phyloP scores from a whole-genome alignment of 2,329 filamentous ascomycete genomes.

The Botrytis fragariae region DNA sequence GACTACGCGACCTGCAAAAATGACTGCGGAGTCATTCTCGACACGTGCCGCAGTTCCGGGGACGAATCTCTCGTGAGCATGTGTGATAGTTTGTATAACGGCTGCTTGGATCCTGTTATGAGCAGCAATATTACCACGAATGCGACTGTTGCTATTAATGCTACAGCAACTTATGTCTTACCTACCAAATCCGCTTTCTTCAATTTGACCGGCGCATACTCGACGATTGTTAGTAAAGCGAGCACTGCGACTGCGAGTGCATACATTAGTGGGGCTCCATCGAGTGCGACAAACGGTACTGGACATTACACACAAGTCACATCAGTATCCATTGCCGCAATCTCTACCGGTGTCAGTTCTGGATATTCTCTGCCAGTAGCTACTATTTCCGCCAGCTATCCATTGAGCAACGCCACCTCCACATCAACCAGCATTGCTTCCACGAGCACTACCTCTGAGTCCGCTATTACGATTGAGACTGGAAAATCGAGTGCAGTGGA shows the following conservation, averaged over 20 bases:
- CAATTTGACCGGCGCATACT: neutral
- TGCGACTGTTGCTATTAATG: neutral
- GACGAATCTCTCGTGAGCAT: neutral
- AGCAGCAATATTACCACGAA: constrained; percentile 6
- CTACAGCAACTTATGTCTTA: neutral
- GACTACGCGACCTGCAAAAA: constrained; percentile 10
- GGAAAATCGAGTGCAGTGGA: neutral
- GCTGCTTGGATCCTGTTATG: constrained; percentile 7
- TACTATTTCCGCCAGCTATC: neutral
- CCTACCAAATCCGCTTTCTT: neutral
- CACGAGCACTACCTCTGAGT: neutral
- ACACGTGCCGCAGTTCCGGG: constrained; percentile 1
- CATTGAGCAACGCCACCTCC: neutral
- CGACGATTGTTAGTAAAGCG: neutral
- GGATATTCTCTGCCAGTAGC: neutral
- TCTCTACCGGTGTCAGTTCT: too few species aligned
- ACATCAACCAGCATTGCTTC: neutral
- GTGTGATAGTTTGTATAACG: constrained; percentile 16
- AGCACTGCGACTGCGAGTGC: neutral
- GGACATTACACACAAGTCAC: neutral
- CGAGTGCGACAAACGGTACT: neutral
- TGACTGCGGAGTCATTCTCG: neutral
- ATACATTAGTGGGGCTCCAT: neutral
- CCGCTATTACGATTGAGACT: neutral
- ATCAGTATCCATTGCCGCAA: neutral